These are phyloP conservation scores for Penicillium freii DNA, from an alignment of 2,329 filamentous ascomycete genomes.

Conservation along the genomic window DNA sequence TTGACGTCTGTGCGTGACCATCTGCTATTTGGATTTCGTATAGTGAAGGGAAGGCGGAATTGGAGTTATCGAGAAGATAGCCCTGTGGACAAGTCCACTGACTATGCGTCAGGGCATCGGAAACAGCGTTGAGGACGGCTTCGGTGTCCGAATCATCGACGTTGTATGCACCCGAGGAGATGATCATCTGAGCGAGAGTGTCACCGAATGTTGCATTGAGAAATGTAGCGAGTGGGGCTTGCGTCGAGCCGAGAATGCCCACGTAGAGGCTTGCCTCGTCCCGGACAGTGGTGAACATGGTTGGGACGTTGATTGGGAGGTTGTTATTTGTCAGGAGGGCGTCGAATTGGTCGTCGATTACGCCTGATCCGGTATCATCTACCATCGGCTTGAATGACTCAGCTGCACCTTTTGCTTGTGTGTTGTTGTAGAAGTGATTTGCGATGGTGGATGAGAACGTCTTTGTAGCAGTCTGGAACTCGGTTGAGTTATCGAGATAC, in stretches of 20 bases:
- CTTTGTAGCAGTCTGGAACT: slow-evolving; percentile 10
- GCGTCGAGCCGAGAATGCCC: slow-evolving; percentile 8
- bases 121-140: slow-evolving; percentile 18
- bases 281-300: slow-evolving; percentile 29
- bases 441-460: slow-evolving; percentile 11
- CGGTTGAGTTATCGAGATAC: slow-evolving; percentile 25
- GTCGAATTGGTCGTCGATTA: slow-evolving; percentile 32
- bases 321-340: slow-evolving; percentile 16
- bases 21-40: slow-evolving; percentile 23
- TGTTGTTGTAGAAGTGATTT: slow-evolving; percentile 18
- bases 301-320: slow-evolving; percentile 29
- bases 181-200: slow-evolving; percentile 15
- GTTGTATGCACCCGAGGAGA: slow-evolving; percentile 13
- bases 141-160: slow-evolving; percentile 17
- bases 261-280: slow-evolving; percentile 27
- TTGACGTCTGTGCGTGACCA: slow-evolving; percentile 24
- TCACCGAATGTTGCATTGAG: slow-evolving; percentile 16
- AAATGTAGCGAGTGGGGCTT: slow-evolving; percentile 15
- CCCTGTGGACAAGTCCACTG: slow-evolving; percentile 13
- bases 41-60: slow-evolving; percentile 16
- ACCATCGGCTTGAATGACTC: slow-evolving; percentile 31
- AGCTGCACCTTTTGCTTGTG: slow-evolving; percentile 16
- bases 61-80: slow-evolving; percentile 4
- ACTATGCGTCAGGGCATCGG: slow-evolving; percentile 7
- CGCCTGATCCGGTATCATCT: slow-evolving; percentile 24